Evolutionary conservation across 1,139 yeast genomes (phyloP), one percentile per base, ranked within the genome.

Genomic region (Hemisphaericaspora lyxosophila): DNA sequence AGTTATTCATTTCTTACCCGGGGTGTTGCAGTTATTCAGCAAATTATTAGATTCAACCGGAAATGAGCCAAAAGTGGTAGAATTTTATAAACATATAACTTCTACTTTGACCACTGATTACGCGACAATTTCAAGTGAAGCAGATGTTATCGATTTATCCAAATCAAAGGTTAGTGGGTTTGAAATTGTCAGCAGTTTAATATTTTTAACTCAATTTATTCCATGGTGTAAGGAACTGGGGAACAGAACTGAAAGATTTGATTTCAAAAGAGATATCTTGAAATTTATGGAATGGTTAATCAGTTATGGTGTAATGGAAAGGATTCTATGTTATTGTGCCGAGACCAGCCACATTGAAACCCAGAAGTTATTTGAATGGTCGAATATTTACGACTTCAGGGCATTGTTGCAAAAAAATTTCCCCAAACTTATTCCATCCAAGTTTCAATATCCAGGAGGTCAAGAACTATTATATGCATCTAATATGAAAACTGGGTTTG

Each of bases 281-380:
- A 58, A 55, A 31, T 64, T 67, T 42, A 57, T 70, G 36, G 75
- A 70, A 38, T 59, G 59, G 53, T 57, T 64, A 33, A 62, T 70
- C 15, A 64, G 64, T 46, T 66, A 62, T 45, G 97, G 97, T 20
- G 95, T 89, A 0, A 64, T 90, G 48, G 98, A 92, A 57, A 82
- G 83, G 51, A 60, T 90, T 26, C 67, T 90, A 58, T 75, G 85
- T 14, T 62, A 82, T 28, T 70, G 90, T 1, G 83, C 94, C 1
- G 95, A 86, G 47, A 75, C 85, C 1, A 64, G 85, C 0, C 51
- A 61, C 14, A 50, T 33, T 28, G 54, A 51, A 51, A 69, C 60
- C 43, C 55, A 42, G 46, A 64, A 49, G 53, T 41, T 48, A 24
- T 69, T 51, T 34, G 73, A 68, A 36, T 53, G 62, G 67, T 70